Percentiles rank a stretch among this genome's conserved stretches.
Evolutionary conservation across 73 alveolate species (phyloP).

Genomic region (Stentor roeselii): DNA sequence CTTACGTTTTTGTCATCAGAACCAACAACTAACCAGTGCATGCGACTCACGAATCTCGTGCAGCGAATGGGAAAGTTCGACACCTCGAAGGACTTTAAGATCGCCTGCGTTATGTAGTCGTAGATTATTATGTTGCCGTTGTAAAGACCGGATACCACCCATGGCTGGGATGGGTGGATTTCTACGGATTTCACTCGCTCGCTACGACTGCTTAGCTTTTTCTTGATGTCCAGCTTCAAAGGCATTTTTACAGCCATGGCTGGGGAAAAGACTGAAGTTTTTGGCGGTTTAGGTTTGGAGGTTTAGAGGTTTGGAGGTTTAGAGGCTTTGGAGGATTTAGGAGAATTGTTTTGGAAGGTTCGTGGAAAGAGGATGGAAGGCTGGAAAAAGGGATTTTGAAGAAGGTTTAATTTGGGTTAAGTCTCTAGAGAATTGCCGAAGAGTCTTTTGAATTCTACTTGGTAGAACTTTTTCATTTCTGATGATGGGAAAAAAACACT

Average conservation of each 20-base stretch:
- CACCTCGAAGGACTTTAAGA: slow-evolving; percentile 62
- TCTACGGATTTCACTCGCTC: slow-evolving; percentile 97
- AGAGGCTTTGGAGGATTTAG: too few relatives aligned
- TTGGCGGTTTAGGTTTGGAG: too few relatives aligned
- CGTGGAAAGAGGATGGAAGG: too few relatives aligned
- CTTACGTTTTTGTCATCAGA: slow-evolving; percentile 73
- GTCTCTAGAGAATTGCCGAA: too few relatives aligned
- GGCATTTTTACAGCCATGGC: slow-evolving; percentile 60
- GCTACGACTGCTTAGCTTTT: slow-evolving; percentile 82
- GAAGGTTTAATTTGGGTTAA: too few relatives aligned
- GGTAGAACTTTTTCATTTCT: too few relatives aligned
- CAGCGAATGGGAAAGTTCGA: slow-evolving; percentile 94
- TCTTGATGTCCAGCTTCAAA: slow-evolving; percentile 88
- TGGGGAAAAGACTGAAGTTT: too few relatives aligned
- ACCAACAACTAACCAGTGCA: slow-evolving; percentile 74
- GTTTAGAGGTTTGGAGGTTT: too few relatives aligned
- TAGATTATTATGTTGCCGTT: slow-evolving; percentile 95
- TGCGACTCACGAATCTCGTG: slow-evolving; percentile 93
- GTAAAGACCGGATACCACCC: slow-evolving; percentile 96
- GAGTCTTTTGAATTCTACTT: too few relatives aligned
- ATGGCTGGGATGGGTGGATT: slow-evolving; percentile 94
- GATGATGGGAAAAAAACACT: too few relatives aligned
- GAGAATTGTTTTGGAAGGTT: too few relatives aligned
- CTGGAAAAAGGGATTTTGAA: too few relatives aligned
- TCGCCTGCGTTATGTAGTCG: slow-evolving; percentile 92